These are phyloP conservation scores for Phyllosticta citrichinensis DNA, from an alignment of 2,329 filamentous ascomycete genomes.

Conservation along the genomic window DNA sequence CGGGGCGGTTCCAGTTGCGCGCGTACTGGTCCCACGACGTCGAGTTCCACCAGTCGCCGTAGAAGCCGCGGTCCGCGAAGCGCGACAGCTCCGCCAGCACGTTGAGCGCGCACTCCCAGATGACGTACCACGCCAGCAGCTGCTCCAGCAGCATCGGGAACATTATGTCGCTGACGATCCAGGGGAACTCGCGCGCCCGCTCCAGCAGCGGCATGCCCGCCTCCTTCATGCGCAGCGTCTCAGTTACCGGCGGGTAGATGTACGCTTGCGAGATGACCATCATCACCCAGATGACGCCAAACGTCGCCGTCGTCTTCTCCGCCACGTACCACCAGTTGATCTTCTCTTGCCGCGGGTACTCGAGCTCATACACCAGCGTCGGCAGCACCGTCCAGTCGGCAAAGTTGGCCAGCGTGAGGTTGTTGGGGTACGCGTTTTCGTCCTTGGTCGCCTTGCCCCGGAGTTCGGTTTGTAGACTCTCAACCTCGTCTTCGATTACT, in stretches of 20 bases:
- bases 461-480: constrained; percentile 54
- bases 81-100: constrained; percentile 65
- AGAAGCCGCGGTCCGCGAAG: constrained; percentile 68
- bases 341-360: constrained; percentile 60
- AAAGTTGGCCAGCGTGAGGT: constrained; percentile 55
- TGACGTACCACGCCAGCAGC: constrained; percentile 67
- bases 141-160: constrained; percentile 76
- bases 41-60: constrained; percentile 44
- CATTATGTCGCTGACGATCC: constrained; percentile 63
- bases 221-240: constrained; percentile 58
- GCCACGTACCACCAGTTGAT: constrained; percentile 67
- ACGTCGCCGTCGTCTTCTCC: constrained; percentile 60
- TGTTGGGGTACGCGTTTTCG: constrained; percentile 53
- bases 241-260: constrained; percentile 66
- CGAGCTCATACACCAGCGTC: constrained; percentile 68
- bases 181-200: constrained; percentile 59
- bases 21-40: constrained; percentile 65
- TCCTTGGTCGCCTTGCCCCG: constrained; percentile 47
- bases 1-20: constrained; percentile 71
- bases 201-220: constrained; percentile 49
- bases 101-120: constrained; percentile 61
- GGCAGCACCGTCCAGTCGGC: constrained; percentile 66
- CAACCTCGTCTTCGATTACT: constrained; percentile 59
- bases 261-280: constrained; percentile 66
- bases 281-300: constrained; percentile 69